Percentiles rank a stretch among this genome's conserved stretches.
phyloP scores from a whole-genome alignment of 116 monocot genomes.

The Dioscorea cayenensis region DNA sequence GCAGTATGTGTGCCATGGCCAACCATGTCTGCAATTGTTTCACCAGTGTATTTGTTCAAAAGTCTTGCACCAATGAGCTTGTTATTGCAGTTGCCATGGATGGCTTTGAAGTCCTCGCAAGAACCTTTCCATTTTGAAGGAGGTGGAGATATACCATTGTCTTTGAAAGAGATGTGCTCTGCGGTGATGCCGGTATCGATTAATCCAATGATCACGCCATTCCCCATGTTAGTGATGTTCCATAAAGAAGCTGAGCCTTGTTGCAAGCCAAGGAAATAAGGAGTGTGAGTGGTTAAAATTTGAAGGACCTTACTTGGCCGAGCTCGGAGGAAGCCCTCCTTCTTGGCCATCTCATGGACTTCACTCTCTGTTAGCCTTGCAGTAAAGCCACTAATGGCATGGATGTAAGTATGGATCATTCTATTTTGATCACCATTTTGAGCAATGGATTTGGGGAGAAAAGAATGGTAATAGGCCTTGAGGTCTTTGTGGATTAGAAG shows the following conservation, averaged over 20 bases:
- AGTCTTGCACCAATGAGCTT: slow-evolving; percentile 17
- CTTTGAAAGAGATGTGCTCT: slow-evolving; percentile 11
- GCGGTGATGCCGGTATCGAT: slow-evolving; percentile 16
- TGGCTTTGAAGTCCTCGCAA: slow-evolving; percentile 2
- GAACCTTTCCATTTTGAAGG: slow-evolving; percentile 19
- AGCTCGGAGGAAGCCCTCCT: slow-evolving; percentile 8
- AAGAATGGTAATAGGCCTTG: neutral
- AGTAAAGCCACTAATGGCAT: slow-evolving; percentile 3
- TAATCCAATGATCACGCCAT: slow-evolving; percentile 17
- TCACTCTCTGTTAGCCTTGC: slow-evolving; percentile 9
- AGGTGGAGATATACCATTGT: neutral
- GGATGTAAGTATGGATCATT: neutral
- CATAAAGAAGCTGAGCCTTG: neutral
- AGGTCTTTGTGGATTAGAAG: neutral
- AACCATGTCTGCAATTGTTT: too few relatives aligned
- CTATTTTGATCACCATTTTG: neutral
- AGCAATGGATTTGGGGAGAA: neutral
- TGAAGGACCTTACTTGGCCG: neutral
- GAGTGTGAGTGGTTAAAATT: slow-evolving; percentile 9
- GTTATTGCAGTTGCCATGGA: slow-evolving; percentile 8
- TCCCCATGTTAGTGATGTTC: slow-evolving; percentile 1
- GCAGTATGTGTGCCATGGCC: too few relatives aligned
- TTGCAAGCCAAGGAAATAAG: slow-evolving; percentile 4
- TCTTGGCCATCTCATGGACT: neutral
- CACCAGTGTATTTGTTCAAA: neutral